Base-by-base conservation (phyloP, 768 basidiomycete species). In the Termitomyces sp. region DNA sequence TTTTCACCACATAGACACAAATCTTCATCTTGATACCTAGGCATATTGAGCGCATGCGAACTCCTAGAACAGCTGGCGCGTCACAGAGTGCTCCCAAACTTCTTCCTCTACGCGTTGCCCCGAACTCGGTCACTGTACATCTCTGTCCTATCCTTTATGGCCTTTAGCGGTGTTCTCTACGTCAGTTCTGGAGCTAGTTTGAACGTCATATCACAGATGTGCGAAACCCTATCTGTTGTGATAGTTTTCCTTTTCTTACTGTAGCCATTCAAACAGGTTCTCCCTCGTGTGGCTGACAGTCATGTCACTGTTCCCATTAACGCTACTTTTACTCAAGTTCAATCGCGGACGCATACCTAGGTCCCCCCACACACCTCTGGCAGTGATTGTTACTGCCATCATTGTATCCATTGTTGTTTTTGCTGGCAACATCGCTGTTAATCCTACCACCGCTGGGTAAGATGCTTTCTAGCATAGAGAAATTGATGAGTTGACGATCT, bases 231-330 rank as follows among this genome's bases (percentile, higher is more conserved):
- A 36, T 18, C 52, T 7, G 7, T 42, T 10, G 4, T 35, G 18
- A 18, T 25, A 22, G n/a, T 29, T 15, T 12, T 50, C 38, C 18
- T 20, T 25, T 5, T 20, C 36, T 40, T 23, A 25, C 25, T 42
- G 7, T 16, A 59, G 50, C 15, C 22, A 12, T 39, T 33, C n/a
- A n/a, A 23, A 1, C 48, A 83, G 82, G 78, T 88, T 88, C 70
- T 81, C 84, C 4, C 74, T 88, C 5, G 80, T 79, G 13, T 89
- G 86, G 84, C 72, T 88, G 20, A 71, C 77, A 2, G 79, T 85
- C 31, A 86, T 88, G 83, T 63, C 73, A 1, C 65, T 88, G 20
- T 89, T 87, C 60, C 85, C 87, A 0, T 39, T 85, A 15, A 80
- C 85, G 3, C 70, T 83, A 3, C 63, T 88, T 5, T 57, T 88